Evolutionary conservation across 2,329 filamentous ascomycete genomes (phyloP).

Genomic region (Dryadomyces quercus-mongolicae): DNA sequence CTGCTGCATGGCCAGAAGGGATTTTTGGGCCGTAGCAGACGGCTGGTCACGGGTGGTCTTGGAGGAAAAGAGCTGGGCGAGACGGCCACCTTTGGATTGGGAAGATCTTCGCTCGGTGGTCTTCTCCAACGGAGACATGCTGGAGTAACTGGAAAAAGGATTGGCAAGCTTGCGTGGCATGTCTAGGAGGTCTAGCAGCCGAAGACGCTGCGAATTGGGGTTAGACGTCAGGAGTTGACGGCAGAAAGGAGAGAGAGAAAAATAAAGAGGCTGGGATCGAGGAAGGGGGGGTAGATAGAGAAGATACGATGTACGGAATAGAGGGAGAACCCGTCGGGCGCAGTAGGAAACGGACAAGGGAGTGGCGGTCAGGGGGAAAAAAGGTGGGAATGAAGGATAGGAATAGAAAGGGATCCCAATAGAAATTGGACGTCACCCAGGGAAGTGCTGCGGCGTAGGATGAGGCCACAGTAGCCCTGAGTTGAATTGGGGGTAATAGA

Average conservation of each 20-base stretch:
- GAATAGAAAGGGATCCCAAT: too few species aligned
- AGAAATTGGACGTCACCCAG: background rate
- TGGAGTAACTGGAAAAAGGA: conserved; percentile 39
- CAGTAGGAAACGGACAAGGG: background rate
- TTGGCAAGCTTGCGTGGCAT: conserved; percentile 50
- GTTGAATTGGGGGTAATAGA: background rate
- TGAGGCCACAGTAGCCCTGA: background rate
- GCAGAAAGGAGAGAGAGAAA: background rate
- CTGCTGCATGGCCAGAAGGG: conserved; percentile 56
- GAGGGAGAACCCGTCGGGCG: background rate
- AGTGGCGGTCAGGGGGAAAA: background rate
- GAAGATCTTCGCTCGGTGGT: conserved; percentile 45
- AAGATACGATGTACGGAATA: background rate
- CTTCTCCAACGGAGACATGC: conserved; percentile 36
- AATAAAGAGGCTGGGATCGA: background rate
- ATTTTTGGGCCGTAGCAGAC: conserved; percentile 44
- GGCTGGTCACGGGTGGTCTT: conserved; percentile 61
- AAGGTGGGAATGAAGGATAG: conserved; percentile 2
- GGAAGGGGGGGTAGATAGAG: too few species aligned
- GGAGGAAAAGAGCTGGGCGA: conserved; percentile 73
- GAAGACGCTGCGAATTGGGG: background rate
- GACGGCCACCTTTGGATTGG: conserved; percentile 52
- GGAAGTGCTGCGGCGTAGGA: background rate
- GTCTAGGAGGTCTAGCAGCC: conserved; percentile 15
- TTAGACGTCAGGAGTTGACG: background rate